Percentiles rank a stretch among this genome's conserved stretches.
Conservation (phyloP, 306 rosid genomes). For the Inga leiocalycina region DNA sequence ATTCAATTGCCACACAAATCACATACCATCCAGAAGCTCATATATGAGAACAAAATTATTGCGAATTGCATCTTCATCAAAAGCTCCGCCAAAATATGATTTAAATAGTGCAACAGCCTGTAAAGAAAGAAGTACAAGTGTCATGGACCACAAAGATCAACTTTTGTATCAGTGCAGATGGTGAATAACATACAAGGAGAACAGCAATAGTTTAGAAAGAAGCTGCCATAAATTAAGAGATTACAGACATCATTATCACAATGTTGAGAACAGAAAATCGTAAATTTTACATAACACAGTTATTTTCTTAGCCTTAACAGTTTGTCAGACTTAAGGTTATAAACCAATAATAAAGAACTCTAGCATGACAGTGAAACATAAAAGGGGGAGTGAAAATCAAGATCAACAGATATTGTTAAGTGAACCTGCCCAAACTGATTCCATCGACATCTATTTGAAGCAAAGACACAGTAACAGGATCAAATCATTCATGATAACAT, state of each 20-base stretch:
- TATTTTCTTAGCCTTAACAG: background rate
- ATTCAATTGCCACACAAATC: slow-evolving; percentile 18
- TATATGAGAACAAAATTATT: slow-evolving; percentile 97
- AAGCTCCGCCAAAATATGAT: slow-evolving; percentile 98
- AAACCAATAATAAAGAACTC: background rate
- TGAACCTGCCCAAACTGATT: background rate
- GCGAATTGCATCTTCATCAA: slow-evolving; percentile 98
- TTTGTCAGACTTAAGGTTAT: background rate
- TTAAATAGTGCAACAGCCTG: slow-evolving; percentile 96
- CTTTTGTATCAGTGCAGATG: background rate
- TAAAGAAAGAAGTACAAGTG: slow-evolving; percentile 30
- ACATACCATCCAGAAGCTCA: slow-evolving; percentile 91
- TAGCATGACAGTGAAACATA: background rate
- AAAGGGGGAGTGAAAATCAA: background rate
- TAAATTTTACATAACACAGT: background rate
- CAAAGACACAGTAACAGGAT: background rate
- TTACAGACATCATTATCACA: background rate
- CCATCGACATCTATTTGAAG: background rate
- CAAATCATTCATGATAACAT: background rate
- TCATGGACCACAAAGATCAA: slow-evolving; percentile 8
- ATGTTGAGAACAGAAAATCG: background rate
- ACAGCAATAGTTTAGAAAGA: no score
- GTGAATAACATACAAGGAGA: background rate
- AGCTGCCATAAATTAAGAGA: background rate
- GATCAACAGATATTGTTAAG: background rate